Conservation (phyloP, 768 basidiomycete genomes). For the Suillus lakei region DNA sequence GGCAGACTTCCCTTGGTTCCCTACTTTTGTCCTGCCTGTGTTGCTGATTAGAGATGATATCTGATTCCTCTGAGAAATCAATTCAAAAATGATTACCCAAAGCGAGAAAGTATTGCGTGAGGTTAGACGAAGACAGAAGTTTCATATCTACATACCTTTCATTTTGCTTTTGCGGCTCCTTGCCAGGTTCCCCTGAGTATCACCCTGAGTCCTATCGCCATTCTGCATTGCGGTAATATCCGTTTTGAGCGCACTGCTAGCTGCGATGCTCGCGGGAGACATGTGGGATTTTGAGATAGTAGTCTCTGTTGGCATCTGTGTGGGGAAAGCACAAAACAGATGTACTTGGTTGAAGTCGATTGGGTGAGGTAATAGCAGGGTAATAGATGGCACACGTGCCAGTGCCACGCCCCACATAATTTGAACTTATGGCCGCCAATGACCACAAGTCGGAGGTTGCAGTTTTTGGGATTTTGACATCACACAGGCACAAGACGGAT, state of each 20-base stretch:
- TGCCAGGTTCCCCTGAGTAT: conserved; percentile 4
- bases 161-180: neutral
- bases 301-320: neutral
- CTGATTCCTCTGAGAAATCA: neutral
- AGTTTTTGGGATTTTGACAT: neutral
- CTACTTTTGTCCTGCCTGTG: neutral
- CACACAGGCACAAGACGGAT: neutral
- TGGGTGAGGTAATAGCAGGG: conserved; percentile 1
- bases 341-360: neutral
- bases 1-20: neutral
- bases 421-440: neutral
- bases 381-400: neutral
- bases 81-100: neutral
- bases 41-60: neutral
- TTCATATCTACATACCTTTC: neutral
- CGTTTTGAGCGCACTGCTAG: neutral
- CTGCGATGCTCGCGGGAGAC: neutral
- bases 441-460: neutral
- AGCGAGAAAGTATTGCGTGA: neutral
- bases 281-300: neutral
- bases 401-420: neutral
- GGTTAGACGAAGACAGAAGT: neutral
- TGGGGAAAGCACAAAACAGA: neutral
- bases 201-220: neutral
- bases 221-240: neutral